Evolutionary conservation across 2,329 filamentous ascomycete genomes (phyloP), one percentile per base, ranked within the genome.

Genomic region (Paradendryphiella salina): DNA sequence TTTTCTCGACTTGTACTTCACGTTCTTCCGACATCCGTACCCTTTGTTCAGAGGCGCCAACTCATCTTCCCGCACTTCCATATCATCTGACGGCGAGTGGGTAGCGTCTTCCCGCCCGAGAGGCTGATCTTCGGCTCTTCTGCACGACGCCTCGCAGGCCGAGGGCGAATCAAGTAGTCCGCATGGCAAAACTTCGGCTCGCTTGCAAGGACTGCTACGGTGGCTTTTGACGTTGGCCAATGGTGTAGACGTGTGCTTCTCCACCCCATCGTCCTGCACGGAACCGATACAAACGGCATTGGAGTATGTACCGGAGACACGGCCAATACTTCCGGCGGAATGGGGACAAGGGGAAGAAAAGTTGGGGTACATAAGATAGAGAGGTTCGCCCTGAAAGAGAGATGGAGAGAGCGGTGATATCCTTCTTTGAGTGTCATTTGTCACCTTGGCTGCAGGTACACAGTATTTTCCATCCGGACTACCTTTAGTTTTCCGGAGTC

Each of bases 111-210:
- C 11, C 31, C 36, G 34, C n/a, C 17, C 31, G 13, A 18, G 18
- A 34, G 51, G 51, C 51, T 54, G 23, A 42, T 38, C 44, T 3
- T 48, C 35, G 41, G 58, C 57, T 32, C 37, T 44, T 40, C 39
- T 35, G 45, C 50, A 50, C 23, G 28, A 35, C 33, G 42, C 29
- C 36, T 36, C 33, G 37, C 21, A 26, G 28, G 18, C 39, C 39
- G 26, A 32, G 32, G 17, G 28, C 50, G 48, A 56, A 56, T 56
- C 42, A 46, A 31, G 33, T 28, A 42, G 28, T 20, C 37, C 36
- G 50, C 36, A 34, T 53, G 61, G 56, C 35, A 61, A 34, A 64
- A 61, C 58, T 32, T 56, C 63, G 63, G 63, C 28, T 40, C 32
- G 9, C 40, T 51, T 48, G 17, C 13, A 28, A 23, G 10, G 37